Evolutionary conservation across 768 basidiomycete genomes (phyloP), one percentile per base, ranked within the genome.

Genomic region (Amanita brunnescens): DNA sequence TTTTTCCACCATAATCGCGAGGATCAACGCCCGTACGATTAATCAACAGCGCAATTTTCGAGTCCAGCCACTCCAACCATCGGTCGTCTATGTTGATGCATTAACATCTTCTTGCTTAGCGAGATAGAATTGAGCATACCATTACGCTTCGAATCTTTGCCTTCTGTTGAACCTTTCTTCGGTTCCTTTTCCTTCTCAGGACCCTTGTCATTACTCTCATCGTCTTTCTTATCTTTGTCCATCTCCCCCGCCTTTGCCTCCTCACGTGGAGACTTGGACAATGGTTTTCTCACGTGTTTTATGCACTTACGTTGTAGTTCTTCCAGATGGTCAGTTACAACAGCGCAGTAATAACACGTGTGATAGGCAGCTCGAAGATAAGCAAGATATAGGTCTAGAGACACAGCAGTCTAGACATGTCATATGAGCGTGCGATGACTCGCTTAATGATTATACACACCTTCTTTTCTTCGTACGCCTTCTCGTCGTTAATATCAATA

Each of bases 281-380:
- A 62, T 35, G 87, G 80, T 65, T 83, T 85, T 69, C 95, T 80
- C 57, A 87, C 75, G 71, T 99, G 96, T 72, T 83, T 83, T 60
- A 96, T 73, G 76, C 95, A 97, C 72, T 92, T 91, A 64, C 91
- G 81, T 68, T 92, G 85, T 61, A 99, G 77, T 74, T 96, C 92
- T 71, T 99, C 96, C 67, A 87, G 70, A 72, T 92, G 92, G 71
- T 95, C 87, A 65, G 85, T 87, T 59, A 90, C 80, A 64, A 91
- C 83, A 60, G 87, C 85, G 76, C 96, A 99, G 72, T 99, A 99
- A 71, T 95, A 99, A 80, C 96, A 96, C 62, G 90, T 84, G 78
- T 91, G 79, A 70, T 87, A 93, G 49, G 89, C 94, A 64, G 83
- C 78, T 59, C 96, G 90, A 63, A 99, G 73, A 70, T 96, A 98